Evolutionary conservation across 2,329 filamentous ascomycete species (phyloP).

Genomic region (Boeremia exigua): DNA sequence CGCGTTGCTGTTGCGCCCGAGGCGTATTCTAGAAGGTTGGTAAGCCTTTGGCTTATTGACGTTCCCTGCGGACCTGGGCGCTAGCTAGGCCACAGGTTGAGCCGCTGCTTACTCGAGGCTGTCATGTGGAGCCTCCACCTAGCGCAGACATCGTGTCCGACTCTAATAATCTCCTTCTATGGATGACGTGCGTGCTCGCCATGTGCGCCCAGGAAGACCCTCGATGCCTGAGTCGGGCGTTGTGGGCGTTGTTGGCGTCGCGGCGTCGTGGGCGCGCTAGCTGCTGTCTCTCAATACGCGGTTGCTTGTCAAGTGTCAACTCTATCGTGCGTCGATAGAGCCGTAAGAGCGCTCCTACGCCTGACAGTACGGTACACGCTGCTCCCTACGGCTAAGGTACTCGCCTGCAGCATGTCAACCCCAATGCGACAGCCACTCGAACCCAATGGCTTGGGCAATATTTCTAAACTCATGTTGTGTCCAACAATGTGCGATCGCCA

Average conservation of each 20-base stretch:
- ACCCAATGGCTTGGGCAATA: conserved; percentile 21
- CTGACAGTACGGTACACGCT: background rate
- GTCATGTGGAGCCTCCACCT: conserved; percentile 19
- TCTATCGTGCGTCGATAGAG: conserved; percentile 26
- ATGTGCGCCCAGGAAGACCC: conserved; percentile 22
- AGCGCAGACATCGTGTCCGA: conserved; percentile 27
- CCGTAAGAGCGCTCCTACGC: conserved; percentile 20
- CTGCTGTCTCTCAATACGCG: conserved; percentile 24
- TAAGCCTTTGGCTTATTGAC: conserved; percentile 26
- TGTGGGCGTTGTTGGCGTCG: conserved; percentile 3
- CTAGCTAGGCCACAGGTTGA: conserved; percentile 20
- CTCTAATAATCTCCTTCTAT: conserved; percentile 34
- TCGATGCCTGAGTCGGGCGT: conserved; percentile 17
- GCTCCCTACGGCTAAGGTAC: background rate
- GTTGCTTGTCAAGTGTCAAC: conserved; percentile 33
- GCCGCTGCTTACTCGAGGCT: conserved; percentile 14
- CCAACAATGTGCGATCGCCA: background rate
- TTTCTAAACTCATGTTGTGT: conserved; percentile 17
- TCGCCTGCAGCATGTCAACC: conserved; percentile 27
- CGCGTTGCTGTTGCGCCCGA: conserved; percentile 2
- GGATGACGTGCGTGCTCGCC: conserved; percentile 38
- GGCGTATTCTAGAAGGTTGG: conserved; percentile 39
- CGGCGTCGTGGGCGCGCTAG: conserved; percentile 9
- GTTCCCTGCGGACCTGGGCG: conserved; percentile 25
- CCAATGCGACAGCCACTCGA: conserved; percentile 20